phyloP scores from a whole-genome alignment of 2,329 filamentous ascomycete species.

The Mycosphaerella sp. region DNA sequence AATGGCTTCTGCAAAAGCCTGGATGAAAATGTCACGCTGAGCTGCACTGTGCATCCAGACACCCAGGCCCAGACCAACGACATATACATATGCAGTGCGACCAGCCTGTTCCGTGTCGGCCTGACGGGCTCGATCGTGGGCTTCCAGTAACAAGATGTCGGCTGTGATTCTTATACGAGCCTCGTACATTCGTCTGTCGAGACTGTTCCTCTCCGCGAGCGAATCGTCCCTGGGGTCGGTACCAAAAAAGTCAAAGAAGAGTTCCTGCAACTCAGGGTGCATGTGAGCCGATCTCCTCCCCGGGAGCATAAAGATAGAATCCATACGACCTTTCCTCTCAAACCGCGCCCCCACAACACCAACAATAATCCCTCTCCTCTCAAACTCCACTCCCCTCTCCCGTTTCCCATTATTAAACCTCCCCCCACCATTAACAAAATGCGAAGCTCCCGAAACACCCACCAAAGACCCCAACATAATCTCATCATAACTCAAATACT shows the following conservation, averaged over 20 bases:
- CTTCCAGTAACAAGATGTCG: constrained; percentile 31
- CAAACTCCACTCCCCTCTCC: constrained; percentile 15
- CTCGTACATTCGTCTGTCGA: constrained; percentile 26
- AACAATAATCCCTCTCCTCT: constrained; percentile 29
- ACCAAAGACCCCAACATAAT: constrained; percentile 32
- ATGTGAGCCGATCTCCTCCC: constrained; percentile 11
- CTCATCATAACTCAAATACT: constrained; percentile 34
- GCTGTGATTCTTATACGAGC: constrained; percentile 29
- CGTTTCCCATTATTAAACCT: constrained; percentile 22
- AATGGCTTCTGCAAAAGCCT: constrained; percentile 25
- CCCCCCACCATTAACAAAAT: constrained; percentile 31
- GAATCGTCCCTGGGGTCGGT: constrained; percentile 3
- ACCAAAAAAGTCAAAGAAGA: constrained; percentile 24
- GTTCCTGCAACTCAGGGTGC: constrained; percentile 18
- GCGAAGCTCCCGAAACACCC: constrained; percentile 28
- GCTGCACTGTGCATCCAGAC: constrained; percentile 27
- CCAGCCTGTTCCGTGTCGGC: constrained; percentile 6
- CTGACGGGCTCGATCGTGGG: constrained; percentile 20
- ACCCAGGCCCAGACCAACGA: constrained; percentile 33
- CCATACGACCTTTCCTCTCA: constrained; percentile 30
- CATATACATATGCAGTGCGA: constrained; percentile 28
- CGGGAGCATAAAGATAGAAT: constrained; percentile 25
- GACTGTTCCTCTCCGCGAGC: background rate
- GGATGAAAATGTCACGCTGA: constrained; percentile 25
- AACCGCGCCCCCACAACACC: constrained; percentile 33